These are phyloP conservation scores for Kodamaea kaohsiungensis DNA, from an alignment of 805 yeast genomes.

Conservation along the genomic window DNA sequence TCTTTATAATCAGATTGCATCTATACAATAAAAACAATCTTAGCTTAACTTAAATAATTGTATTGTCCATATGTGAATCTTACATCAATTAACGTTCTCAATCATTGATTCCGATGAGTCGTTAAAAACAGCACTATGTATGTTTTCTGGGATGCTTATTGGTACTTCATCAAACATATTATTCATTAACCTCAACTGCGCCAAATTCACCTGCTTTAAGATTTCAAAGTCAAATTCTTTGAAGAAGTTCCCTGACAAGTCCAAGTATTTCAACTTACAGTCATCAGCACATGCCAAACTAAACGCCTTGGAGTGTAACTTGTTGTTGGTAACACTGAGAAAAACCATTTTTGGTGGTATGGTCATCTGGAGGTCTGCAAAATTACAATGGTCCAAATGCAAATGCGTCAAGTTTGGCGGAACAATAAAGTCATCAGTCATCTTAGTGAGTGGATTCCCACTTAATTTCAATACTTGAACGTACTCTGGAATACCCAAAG, in stretches of 20 bases:
- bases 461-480: slow-evolving; percentile 4
- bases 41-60: not conserved
- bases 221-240: slow-evolving; percentile 7
- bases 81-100: not conserved
- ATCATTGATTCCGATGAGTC: slow-evolving; percentile 7
- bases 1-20: no score
- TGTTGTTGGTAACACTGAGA: slow-evolving; percentile 8
- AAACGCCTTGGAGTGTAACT: slow-evolving; percentile 8
- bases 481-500: slow-evolving; percentile 4
- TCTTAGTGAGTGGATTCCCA: slow-evolving; percentile 3
- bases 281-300: not conserved
- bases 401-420: slow-evolving; percentile 2
- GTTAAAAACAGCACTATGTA: slow-evolving; percentile 8
- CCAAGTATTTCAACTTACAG: not conserved
- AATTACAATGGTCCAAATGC: slow-evolving; percentile 7
- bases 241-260: slow-evolving; percentile 11
- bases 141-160: not conserved
- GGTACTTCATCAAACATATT: slow-evolving; percentile 13
- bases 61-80: not conserved
- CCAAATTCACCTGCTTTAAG: not conserved
- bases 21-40: no score
- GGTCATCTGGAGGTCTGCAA: not conserved
- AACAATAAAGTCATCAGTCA: slow-evolving; percentile 4
- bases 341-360: not conserved
- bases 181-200: slow-evolving; percentile 7